Evolutionary conservation across 78 protist species (phyloP), one percentile per base, ranked within the genome.

Genomic region (Pigoraptor vietnamica): DNA sequence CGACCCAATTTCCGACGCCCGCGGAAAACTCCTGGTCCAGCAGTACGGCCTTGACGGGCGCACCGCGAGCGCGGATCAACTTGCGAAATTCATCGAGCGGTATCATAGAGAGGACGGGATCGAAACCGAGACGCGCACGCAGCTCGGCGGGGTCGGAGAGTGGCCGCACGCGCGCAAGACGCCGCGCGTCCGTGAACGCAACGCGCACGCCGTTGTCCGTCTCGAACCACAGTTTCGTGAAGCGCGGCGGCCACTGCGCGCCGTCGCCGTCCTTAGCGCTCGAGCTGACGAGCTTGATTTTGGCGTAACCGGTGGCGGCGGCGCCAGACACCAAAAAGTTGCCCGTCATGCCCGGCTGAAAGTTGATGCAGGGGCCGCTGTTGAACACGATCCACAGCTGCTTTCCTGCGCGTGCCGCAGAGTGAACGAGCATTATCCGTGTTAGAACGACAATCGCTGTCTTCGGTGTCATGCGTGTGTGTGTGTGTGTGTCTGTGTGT

Each of bases 1-100:
- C 92, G 14, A 90, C 29, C 92, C 92, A 90, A 86, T 90, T 90
- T 21, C 92, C 92, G 24, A 90, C 32, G 82, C 92, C 92, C 23
- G 92, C 92, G 32, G 86, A 37, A 67, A 90, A 90, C 40, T 24
- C 24, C 39, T 90, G 92, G 87, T 90, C 92, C 14, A 90, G 82
- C 33, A 90, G 82, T 19, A 90, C 40, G 24, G 92, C 67, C n/a
- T 90, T 90, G 84, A 90, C 37, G 21, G 92, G 92, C 33, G 29
- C 87, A 25, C 23, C 24, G 32, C 92, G 56, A 10, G 14, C 24
- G 9, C 83, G 87, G 37, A 90, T 19, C 39, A 40, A 81, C 40
- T 23, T 67, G 90, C 32, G 24, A 37, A 89, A 89, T 0, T 89
- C 39, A 29, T 32, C 90, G 38, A 89, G 55, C n/a, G n/a, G n/a